These are phyloP conservation scores for Basidiobolus meristosporus DNA, from an alignment of 371 early-diverging fungal genomes.

Conservation along the genomic window DNA sequence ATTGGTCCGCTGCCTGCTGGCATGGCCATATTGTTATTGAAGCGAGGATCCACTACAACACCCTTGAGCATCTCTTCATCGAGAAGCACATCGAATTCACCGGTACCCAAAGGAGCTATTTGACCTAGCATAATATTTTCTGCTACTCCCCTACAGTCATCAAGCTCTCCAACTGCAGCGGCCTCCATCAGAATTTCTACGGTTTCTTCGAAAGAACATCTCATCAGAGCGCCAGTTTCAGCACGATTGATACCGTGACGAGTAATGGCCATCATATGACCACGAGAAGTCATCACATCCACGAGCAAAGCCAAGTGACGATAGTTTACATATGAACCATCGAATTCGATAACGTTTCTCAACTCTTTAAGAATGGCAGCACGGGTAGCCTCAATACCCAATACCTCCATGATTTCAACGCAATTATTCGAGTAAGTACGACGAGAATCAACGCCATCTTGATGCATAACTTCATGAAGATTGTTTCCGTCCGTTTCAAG, in stretches of 20 bases:
- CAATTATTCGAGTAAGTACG: conserved; percentile 86
- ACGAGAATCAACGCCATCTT: conserved; percentile 62
- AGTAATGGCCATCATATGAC: conserved; percentile 93
- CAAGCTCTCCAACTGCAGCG: conserved; percentile 83
- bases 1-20: conserved; percentile 6
- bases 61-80: conserved; percentile 82
- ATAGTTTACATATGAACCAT: conserved; percentile 98
- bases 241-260: conserved; percentile 98
- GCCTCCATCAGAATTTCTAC: conserved; percentile 98
- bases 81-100: conserved; percentile 82
- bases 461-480: conserved; percentile 70
- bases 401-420: conserved; percentile 80
- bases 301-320: conserved; percentile 92
- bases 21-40: conserved; percentile 9
- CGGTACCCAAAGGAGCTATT: conserved; percentile 96
- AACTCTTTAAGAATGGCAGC: conserved; percentile 85
- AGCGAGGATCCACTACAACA: conserved; percentile 22
- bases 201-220: conserved; percentile 99
- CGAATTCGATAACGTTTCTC: conserved; percentile 91
- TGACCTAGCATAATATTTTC: conserved; percentile 99
- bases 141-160: conserved; percentile 90
- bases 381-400: conserved; percentile 98
- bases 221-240: conserved; percentile 90
- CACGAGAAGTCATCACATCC: conserved; percentile 97
- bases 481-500: conserved; percentile 97